Evolutionary conservation across 129 eudicot species (phyloP).

Genomic region (Artemisia annua): DNA sequence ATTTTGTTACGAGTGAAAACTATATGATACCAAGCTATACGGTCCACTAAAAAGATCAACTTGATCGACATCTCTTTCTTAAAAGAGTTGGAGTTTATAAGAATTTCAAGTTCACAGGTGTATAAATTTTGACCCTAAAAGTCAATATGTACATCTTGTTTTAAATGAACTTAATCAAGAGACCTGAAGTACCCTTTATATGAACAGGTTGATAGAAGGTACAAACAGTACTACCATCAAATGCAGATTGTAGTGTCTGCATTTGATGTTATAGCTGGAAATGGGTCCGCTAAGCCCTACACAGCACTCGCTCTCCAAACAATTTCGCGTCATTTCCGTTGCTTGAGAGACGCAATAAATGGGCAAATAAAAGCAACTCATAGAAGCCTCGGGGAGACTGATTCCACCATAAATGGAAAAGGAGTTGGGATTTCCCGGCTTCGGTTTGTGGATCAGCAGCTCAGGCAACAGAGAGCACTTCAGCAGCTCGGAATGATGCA

Average conservation of each 20-base stretch:
- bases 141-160: slow-evolving; percentile 21
- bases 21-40: background rate
- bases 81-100: background rate
- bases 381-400: slow-evolving; percentile 70
- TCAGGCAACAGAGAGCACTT: slow-evolving; percentile 76
- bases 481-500: slow-evolving; percentile 93
- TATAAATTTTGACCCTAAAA: slow-evolving; percentile 22
- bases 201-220: slow-evolving; percentile 74
- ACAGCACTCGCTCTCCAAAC: slow-evolving; percentile 80
- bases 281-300: slow-evolving; percentile 86
- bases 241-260: slow-evolving; percentile 87
- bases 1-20: slow-evolving; percentile 4
- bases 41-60: background rate
- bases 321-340: slow-evolving; percentile 85
- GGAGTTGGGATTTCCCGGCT: slow-evolving; percentile 64
- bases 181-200: slow-evolving; percentile 18
- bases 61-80: background rate
- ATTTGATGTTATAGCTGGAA: slow-evolving; percentile 68
- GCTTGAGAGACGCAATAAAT: slow-evolving; percentile 71
- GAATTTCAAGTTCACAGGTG: background rate
- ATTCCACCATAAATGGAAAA: slow-evolving; percentile 43
- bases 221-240: slow-evolving; percentile 86
- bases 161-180: slow-evolving; percentile 9
- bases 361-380: slow-evolving; percentile 52
- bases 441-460: slow-evolving; percentile 60